Evolutionary conservation across 2,329 filamentous ascomycete genomes (phyloP), one percentile per base, ranked within the genome.

Genomic region (Cercospora zeina): DNA sequence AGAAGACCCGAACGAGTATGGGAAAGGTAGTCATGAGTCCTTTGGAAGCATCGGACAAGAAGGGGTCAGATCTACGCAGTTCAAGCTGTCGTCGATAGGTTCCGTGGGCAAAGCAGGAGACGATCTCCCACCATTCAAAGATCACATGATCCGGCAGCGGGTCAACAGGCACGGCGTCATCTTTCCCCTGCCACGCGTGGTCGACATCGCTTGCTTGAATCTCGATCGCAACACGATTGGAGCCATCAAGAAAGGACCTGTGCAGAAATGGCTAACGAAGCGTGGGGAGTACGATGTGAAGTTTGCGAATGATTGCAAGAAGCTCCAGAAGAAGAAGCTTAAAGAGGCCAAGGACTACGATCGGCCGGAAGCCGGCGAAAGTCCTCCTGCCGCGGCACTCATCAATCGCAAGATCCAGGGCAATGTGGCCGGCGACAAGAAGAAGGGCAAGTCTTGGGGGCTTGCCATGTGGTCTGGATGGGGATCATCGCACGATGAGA

Each of bases 111-210:
- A 85, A 72, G 92, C 93, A 2, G 93, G 93, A 1, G 92, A 96
- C 70, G 85, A 90, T 3, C 78, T 97, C 0, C 93, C 92, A 0
- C 78, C 83, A 0, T 97, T 97, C 75, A 83, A 85, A 57, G 82
- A 89, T 63, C 88, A 96, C 74, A 97, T 97, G 93, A 93, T 99
- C 64, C 88, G 95, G 8, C 92, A 99, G 74, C 83, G 89, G 30
- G 87, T 97, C 19, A 89, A 90, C 64, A 82, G 89, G 1, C 86
- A 93, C 71, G 95, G 95, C 4, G 81, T 83, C 11, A 87, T 93
- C 21, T 86, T 87, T 62, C 83, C 86, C 0, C 81, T 99, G 4
- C 82, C 85, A 0, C 81, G 86, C 0, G 81, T 86, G 19, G 78
- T 82, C 0, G 84, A 90, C 3, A 81, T 96, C 0, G 81, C 85